Evolutionary conservation across 805 yeast species (phyloP).

Genomic region (Yarrowia divulgata): DNA sequence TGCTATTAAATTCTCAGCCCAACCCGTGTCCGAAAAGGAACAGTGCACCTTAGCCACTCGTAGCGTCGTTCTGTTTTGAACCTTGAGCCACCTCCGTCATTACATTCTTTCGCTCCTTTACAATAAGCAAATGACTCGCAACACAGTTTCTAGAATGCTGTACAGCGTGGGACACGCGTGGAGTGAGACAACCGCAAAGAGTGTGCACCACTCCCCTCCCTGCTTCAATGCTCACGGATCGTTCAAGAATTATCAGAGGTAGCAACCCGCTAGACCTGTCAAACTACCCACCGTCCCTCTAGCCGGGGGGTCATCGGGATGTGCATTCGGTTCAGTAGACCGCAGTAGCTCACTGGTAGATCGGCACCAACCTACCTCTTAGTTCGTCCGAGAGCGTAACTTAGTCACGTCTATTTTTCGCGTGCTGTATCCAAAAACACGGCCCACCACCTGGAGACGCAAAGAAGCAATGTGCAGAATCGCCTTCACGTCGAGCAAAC

Average conservation of each 20-base stretch:
- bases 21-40: background rate
- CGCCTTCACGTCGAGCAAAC: no score
- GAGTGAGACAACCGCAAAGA: background rate
- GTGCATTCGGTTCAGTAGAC: background rate
- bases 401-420: background rate
- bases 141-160: background rate
- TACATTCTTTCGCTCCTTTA: conserved; percentile 17
- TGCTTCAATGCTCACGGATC: no score
- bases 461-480: background rate
- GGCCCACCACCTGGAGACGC: background rate
- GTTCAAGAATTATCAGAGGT: no score
- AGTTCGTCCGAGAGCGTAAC: background rate
- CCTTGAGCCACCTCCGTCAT: conserved; percentile 4
- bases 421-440: background rate
- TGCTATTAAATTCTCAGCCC: background rate
- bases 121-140: background rate
- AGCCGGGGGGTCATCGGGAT: conserved; percentile 17
- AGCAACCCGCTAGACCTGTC: background rate
- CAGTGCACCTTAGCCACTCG: background rate
- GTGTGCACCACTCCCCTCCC: no score
- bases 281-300: background rate
- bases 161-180: background rate
- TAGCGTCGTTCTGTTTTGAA: background rate
- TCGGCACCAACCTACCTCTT: background rate
- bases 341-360: conserved; percentile 1